phyloP scores from a whole-genome alignment of 2,329 filamentous ascomycete genomes.

The Fusarium solani-melongenae region DNA sequence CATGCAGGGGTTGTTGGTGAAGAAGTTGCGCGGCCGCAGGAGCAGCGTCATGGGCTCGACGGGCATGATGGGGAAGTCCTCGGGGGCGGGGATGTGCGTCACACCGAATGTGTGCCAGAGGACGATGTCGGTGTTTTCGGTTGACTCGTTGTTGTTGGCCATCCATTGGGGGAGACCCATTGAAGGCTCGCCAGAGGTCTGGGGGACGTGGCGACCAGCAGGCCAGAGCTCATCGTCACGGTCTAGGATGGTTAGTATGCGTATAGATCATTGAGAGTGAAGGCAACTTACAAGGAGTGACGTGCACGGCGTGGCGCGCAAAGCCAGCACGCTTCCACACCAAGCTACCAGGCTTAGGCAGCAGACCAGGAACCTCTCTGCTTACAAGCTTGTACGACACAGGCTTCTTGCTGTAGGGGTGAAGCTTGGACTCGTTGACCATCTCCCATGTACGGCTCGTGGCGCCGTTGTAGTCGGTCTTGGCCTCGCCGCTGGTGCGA shows the following conservation, averaged over 20 bases:
- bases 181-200: conserved; percentile 84
- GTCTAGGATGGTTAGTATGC: conserved; percentile 59
- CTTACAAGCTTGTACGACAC: conserved; percentile 90
- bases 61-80: conserved; percentile 95
- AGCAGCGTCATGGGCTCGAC: conserved; percentile 86
- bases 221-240: conserved; percentile 85
- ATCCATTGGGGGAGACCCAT: conserved; percentile 82
- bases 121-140: conserved; percentile 87
- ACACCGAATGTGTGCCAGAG: conserved; percentile 95
- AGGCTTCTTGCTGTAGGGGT: conserved; percentile 87
- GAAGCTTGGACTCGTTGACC: conserved; percentile 83
- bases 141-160: conserved; percentile 71
- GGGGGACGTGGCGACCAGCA: conserved; percentile 87
- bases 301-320: conserved; percentile 86
- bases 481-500: conserved; percentile 73
- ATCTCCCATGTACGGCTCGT: conserved; percentile 92
- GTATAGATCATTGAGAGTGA: accelerated
- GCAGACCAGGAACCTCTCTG: conserved; percentile 79
- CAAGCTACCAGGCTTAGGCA: conserved; percentile 83
- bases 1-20: conserved; percentile 80
- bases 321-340: conserved; percentile 94
- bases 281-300: conserved; percentile 79
- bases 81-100: conserved; percentile 87
- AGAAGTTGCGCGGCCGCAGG: conserved; percentile 85
- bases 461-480: conserved; percentile 83